These are phyloP conservation scores for Alliaria petiolata DNA, from an alignment of 345 rosid genomes.

Conservation along the genomic window DNA sequence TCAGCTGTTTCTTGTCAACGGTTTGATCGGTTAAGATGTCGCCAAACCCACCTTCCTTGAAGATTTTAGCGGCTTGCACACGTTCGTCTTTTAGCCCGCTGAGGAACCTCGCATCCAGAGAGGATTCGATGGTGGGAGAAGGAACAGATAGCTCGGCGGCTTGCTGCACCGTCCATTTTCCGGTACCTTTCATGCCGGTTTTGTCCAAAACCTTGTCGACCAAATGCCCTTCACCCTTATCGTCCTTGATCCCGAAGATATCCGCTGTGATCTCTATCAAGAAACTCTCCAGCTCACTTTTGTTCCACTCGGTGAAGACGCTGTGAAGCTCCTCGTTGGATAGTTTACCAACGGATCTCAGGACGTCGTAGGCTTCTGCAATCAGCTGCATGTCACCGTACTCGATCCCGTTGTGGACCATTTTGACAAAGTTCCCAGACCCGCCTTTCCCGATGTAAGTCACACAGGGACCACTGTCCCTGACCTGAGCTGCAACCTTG, in stretches of 20 bases:
- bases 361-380: conserved; percentile 87
- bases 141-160: conserved; percentile 95
- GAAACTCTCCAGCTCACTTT: conserved; percentile 93
- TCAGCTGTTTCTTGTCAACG: conserved; percentile 74
- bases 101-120: conserved; percentile 86
- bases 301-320: conserved; percentile 89
- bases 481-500: conserved; percentile 94
- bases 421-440: conserved; percentile 94
- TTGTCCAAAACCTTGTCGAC: conserved; percentile 95
- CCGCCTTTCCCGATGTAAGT: conserved; percentile 90
- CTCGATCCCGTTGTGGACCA: conserved; percentile 95
- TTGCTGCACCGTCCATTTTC: conserved; percentile 98
- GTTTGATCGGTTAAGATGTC: conserved; percentile 55
- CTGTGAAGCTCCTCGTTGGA: conserved; percentile 70
- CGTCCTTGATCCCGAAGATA: conserved; percentile 81
- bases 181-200: conserved; percentile 98
- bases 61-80: conserved; percentile 78
- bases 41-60: conserved; percentile 70
- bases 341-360: conserved; percentile 82
- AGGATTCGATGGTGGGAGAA: conserved; percentile 88
- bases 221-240: conserved; percentile 78
- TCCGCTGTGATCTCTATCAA: conserved; percentile 91
- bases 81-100: conserved; percentile 94
- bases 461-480: conserved; percentile 89
- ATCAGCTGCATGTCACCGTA: conserved; percentile 98